These are phyloP conservation scores for Chalciporus sp. DNA, from an alignment of 1,284 basidiomycete species.

Conservation along the genomic window DNA sequence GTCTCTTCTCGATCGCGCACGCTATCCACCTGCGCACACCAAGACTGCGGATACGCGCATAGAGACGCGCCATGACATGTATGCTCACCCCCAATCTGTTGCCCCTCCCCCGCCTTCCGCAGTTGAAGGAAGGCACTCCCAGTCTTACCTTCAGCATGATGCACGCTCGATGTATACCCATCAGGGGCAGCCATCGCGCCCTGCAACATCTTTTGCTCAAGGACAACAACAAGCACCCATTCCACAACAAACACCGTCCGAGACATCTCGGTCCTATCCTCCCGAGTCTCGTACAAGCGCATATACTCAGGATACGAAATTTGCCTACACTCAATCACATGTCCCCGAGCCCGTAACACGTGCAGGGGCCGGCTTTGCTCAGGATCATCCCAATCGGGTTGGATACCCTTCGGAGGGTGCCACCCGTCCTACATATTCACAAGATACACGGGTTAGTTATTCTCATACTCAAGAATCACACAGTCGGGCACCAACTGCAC, in stretches of 20 bases:
- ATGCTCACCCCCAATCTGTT: slow-evolving; percentile 18
- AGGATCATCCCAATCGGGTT: slow-evolving; percentile 18
- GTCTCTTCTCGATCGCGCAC: slow-evolving; percentile 25
- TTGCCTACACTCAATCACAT: slow-evolving; percentile 26
- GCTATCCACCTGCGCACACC: slow-evolving; percentile 23
- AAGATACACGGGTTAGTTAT: slow-evolving; percentile 26
- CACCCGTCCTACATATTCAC: slow-evolving; percentile 19
- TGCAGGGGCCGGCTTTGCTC: slow-evolving; percentile 12
- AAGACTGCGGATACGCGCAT: slow-evolving; percentile 27
- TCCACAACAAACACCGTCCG: slow-evolving; percentile 18
- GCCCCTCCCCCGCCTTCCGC: slow-evolving; percentile 16
- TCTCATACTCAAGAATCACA: slow-evolving; percentile 26
- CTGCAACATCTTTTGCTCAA: slow-evolving; percentile 26
- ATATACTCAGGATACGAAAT: slow-evolving; percentile 30
- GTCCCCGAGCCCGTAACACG: slow-evolving; percentile 20
- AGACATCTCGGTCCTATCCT: slow-evolving; percentile 22
- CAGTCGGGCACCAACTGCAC: slow-evolving; percentile 3
- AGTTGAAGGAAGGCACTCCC: slow-evolving; percentile 24
- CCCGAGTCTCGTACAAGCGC: slow-evolving; percentile 23
- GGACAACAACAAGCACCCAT: slow-evolving; percentile 17
- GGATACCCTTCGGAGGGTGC: slow-evolving; percentile 21
- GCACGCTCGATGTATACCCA: slow-evolving; percentile 23
- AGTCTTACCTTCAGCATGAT: slow-evolving; percentile 29
- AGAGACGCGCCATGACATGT: slow-evolving; percentile 33
- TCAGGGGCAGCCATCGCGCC: slow-evolving; percentile 25